phyloP scores from a whole-genome alignment of 2,329 filamentous ascomycete species.

The Didymella pinodella region DNA sequence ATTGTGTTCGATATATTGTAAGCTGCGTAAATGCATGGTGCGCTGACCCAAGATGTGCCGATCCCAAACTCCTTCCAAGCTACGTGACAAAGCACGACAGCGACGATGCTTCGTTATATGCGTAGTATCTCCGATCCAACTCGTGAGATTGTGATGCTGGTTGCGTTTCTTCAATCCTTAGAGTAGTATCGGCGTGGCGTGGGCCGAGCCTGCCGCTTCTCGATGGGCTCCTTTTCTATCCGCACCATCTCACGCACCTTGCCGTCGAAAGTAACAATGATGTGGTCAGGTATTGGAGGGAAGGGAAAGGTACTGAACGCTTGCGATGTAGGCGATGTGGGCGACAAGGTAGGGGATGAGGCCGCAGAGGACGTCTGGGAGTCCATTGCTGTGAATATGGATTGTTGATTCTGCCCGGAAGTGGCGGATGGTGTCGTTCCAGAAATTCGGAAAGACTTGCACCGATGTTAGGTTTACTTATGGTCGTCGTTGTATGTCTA shows the following conservation, averaged over 20 bases:
- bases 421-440: not conserved
- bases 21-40: conserved; percentile 4
- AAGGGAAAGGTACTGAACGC: conserved; percentile 10
- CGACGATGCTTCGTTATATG: conserved; percentile 4
- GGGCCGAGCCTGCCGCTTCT: conserved; percentile 10
- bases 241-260: conserved; percentile 37
- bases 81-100: conserved; percentile 10
- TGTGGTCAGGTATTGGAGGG: conserved; percentile 36
- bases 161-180: not conserved
- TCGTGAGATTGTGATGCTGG: not conserved
- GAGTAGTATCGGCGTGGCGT: conserved; percentile 17
- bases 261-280: conserved; percentile 41
- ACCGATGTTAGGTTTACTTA: not conserved
- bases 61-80: conserved; percentile 15
- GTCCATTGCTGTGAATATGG: conserved; percentile 7
- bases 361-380: conserved; percentile 11
- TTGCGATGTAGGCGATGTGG: conserved; percentile 18
- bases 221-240: conserved; percentile 27
- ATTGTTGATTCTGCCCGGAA: conserved; percentile 3
- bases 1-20: conserved; percentile 5
- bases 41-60: not conserved
- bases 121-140: not conserved
- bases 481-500: not conserved
- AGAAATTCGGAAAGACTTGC: not conserved
- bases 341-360: conserved; percentile 17